Evolutionary conservation across 2,329 filamentous ascomycete species (phyloP), one percentile per base, ranked within the genome.

Genomic region (Aspergillus eucalypticola): DNA sequence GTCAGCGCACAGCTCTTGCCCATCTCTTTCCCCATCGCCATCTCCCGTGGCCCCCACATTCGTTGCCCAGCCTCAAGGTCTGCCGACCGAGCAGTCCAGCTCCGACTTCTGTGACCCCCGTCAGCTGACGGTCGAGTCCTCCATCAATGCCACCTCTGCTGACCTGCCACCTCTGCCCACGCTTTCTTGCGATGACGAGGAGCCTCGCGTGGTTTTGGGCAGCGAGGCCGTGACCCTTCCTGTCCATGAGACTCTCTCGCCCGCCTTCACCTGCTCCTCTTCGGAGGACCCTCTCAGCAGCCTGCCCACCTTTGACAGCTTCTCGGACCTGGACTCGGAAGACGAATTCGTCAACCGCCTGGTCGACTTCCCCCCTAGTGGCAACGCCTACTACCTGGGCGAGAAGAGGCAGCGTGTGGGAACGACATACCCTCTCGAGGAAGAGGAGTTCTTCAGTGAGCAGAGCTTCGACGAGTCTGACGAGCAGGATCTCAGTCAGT

Each of bases 31-130:
- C 27, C 92, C 92, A 19, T 96, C 92, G 32, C 92, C 92, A 17
- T 90, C 91, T 51, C 91, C 91, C 29, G 88, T 91, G 65, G 88
- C 91, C 21, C 69, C 73, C 42, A 70, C 91, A 62, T 90, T 92
- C 58, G 85, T 95, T 60, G 92, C 91, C 25, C 95, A 91, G 50
- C 88, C 90, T 51, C 90, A 91, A 64, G 85, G 89, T 56, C 69
- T 74, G 64, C 70, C 67, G 82, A 85, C 69, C 87, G 90, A 58
- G 81, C 88, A 73, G 71, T 82, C 85, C 67, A 89, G 92, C 75
- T 84, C 92, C 67, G 89, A 92, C 78, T 96, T 95, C 76, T 96
- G 94, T 78, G 93, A 97, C 73, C 93, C 94, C 35, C 88, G 93
- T 72, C 91, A 96, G 73, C 81, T 97, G 65, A 96, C 90, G 19